Evolutionary conservation across 1,284 basidiomycete species (phyloP), one percentile per base, ranked within the genome.

Genomic region (Ustilago sp.): DNA sequence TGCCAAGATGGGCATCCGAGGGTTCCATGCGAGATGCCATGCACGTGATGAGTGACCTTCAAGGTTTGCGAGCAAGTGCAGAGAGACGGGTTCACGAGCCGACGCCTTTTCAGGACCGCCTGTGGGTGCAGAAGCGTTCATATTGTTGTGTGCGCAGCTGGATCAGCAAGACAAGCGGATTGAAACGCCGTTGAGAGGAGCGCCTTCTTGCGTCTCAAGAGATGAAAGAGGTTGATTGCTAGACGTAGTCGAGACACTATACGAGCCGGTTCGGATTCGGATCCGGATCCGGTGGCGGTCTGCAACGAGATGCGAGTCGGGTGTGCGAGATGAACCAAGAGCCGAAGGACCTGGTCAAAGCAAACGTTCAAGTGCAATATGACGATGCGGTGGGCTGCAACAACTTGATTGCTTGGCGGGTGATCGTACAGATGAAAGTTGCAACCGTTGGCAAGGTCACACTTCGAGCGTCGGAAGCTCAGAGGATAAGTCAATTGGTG

Each of bases 21-120:
- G 94, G 85, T 98, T 98, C 94, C 95, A 99, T 8, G 94, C 91
- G 35, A 94, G 88, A 68, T 91, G 88, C 96, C 96, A 99, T 19
- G 82, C 84, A 8, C 74, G 19, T 91, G 72, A 79, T 34, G 70
- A 59, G 54, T 81, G 81, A 17, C 74, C 77, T 54, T 54, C 65
- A 11, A 79, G 70, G 4, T 74, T 62, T 11, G 76, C 45, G 23
- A 78, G 35, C n/a, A 77, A 64, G 36, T 77, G 71, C 32, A 77
- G 62, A 15, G 62, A 61, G 28, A 68, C 32, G 2, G 47, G 54
- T n/a, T 60, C 15, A 19, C 50, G 36, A 31, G 60, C 28, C 11
- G 64, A 19, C 6, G 47, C 43, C 28, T 53, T 45, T 39, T 57
- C 56, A 1, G 55, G 35, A 19, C 41, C 61, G 8, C 57, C 17